Conservation (phyloP, 2,329 filamentous ascomycete genomes). For the Talaromyces islandicus region DNA sequence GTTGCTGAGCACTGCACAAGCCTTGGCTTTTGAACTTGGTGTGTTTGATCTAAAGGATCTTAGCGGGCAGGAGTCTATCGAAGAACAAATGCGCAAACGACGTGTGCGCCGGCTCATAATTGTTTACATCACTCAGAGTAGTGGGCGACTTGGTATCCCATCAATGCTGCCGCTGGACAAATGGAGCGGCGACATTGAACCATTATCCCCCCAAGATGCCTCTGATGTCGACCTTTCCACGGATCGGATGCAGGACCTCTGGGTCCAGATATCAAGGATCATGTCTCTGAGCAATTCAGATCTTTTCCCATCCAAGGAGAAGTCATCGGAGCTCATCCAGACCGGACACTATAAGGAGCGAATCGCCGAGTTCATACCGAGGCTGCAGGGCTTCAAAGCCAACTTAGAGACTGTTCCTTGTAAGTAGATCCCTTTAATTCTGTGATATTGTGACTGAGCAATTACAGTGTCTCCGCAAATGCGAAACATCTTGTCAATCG, state of each 20-base stretch:
- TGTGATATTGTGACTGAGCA: neutral
- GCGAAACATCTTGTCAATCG: constrained; percentile 77
- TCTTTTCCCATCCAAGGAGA: constrained; percentile 78
- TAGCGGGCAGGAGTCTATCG: constrained; percentile 44
- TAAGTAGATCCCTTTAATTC: constrained; percentile 17
- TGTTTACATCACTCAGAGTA: constrained; percentile 90
- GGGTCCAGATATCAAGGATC: constrained; percentile 86
- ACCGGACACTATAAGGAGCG: constrained; percentile 76
- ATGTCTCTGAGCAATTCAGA: constrained; percentile 89
- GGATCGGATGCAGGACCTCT: constrained; percentile 68
- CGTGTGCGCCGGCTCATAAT: constrained; percentile 81
- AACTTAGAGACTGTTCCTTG: constrained; percentile 72
- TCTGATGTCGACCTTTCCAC: constrained; percentile 35
- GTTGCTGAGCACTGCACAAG: constrained; percentile 84
- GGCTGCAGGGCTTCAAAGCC: constrained; percentile 70
- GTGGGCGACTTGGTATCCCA: constrained; percentile 83
- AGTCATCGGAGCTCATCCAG: constrained; percentile 83
- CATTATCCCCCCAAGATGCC: constrained; percentile 21
- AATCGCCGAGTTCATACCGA: constrained; percentile 73
- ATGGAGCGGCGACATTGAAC: constrained; percentile 35
- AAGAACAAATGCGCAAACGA: constrained; percentile 69
- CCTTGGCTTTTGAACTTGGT: constrained; percentile 85
- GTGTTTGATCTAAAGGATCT: constrained; percentile 90
- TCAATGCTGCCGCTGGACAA: constrained; percentile 71
- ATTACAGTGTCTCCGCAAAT: constrained; percentile 50